Conservation (phyloP, 2,329 filamentous ascomycete species). For the Pseudonectria foliicola region DNA sequence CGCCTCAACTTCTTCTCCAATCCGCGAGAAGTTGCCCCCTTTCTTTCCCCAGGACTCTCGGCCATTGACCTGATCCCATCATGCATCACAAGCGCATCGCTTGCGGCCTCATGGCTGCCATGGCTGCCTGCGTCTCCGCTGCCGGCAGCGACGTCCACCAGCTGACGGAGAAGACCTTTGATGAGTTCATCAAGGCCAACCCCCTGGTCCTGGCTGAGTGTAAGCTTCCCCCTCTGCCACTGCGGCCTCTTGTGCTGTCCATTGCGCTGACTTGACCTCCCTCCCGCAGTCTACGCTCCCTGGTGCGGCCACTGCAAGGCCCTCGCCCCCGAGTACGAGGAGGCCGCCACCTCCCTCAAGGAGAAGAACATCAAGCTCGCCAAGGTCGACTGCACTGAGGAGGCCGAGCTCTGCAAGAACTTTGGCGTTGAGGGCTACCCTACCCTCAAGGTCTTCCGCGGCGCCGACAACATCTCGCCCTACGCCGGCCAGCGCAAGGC, state of each 20-base stretch:
- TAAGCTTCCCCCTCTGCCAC: slow-evolving; percentile 41
- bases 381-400: slow-evolving; percentile 93
- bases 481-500: slow-evolving; percentile 90
- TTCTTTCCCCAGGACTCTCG: slow-evolving; percentile 19
- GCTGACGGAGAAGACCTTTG: slow-evolving; percentile 80
- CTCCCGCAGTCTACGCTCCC: slow-evolving; percentile 71
- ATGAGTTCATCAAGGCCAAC: slow-evolving; percentile 76
- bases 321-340: slow-evolving; percentile 85
- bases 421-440: slow-evolving; percentile 96
- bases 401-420: slow-evolving; percentile 82
- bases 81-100: slow-evolving; percentile 47
- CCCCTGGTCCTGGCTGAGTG: slow-evolving; percentile 91
- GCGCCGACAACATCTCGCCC: slow-evolving; percentile 68
- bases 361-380: slow-evolving; percentile 79
- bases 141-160: slow-evolving; percentile 68
- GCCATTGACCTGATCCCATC: slow-evolving; percentile 20
- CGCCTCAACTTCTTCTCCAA: slow-evolving; percentile 11
- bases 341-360: slow-evolving; percentile 75
- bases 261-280: slow-evolving; percentile 29
- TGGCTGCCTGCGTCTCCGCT: slow-evolving; percentile 52
- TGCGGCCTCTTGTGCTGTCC: background rate
- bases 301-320: slow-evolving; percentile 99
- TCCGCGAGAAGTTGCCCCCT: slow-evolving; percentile 12
- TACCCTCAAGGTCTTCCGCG: slow-evolving; percentile 98
- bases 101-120: slow-evolving; percentile 47